Conservation (phyloP, 768 basidiomycete species). For the Ramaria sp. region DNA sequence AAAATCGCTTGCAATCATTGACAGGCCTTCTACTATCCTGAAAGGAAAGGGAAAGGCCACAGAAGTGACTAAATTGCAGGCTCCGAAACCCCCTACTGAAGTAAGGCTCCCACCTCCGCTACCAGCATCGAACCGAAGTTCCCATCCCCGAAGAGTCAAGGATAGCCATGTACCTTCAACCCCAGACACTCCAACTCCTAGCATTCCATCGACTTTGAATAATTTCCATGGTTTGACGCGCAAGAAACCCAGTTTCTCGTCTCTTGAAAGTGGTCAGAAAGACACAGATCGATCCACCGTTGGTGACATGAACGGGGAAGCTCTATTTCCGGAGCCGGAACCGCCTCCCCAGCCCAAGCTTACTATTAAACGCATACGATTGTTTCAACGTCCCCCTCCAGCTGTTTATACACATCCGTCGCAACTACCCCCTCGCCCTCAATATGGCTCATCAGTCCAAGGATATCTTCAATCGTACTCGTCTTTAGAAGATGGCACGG, state of each 20-base stretch:
- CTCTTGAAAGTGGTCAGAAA: background rate
- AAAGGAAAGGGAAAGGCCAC: constrained; percentile 23
- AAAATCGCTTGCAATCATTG: constrained; percentile 7
- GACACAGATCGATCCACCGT: background rate
- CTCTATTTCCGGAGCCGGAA: background rate
- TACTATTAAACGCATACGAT: constrained; percentile 56
- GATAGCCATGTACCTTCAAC: constrained; percentile 3
- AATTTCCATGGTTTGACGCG: background rate
- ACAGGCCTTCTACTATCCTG: constrained; percentile 3
- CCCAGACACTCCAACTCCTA: constrained; percentile 5
- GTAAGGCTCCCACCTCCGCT: background rate
- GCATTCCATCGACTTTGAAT: constrained; percentile 12
- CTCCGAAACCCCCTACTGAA: background rate
- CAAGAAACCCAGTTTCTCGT: constrained; percentile 8
- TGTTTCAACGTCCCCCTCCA: constrained; percentile 53
- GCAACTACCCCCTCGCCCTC: constrained; percentile 49
- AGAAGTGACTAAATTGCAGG: constrained; percentile 8
- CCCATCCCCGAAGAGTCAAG: background rate
- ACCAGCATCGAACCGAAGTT: background rate
- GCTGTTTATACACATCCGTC: constrained; percentile 47
- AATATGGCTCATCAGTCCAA: constrained; percentile 42
- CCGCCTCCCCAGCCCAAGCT: constrained; percentile 14
- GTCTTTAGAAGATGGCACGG: constrained; percentile 37
- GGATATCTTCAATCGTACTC: constrained; percentile 54
- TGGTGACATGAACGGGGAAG: background rate